Evolutionary conservation across 2,329 filamentous ascomycete species (phyloP).

Genomic region (Cryphonectria naterciae): DNA sequence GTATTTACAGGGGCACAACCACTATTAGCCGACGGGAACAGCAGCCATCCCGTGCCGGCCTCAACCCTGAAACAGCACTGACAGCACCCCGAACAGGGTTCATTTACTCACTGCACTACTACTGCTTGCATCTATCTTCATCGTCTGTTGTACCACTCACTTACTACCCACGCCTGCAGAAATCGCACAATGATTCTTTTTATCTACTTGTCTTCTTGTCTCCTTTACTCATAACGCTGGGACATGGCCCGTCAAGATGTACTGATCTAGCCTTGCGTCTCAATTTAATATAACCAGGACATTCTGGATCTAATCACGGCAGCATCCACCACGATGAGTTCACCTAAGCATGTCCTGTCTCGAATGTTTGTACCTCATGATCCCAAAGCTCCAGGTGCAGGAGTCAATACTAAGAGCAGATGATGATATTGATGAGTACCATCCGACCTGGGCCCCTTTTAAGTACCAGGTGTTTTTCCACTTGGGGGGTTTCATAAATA

Average conservation of each 20-base stretch:
- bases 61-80: not conserved
- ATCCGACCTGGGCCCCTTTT: not conserved
- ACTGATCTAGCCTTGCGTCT: not conserved
- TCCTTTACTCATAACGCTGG: not conserved
- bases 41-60: not conserved
- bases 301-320: not conserved
- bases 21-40: constrained; percentile 10
- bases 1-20: not conserved
- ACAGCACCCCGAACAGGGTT: too few species aligned
- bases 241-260: not conserved
- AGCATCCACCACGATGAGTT: not conserved
- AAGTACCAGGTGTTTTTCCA: not conserved
- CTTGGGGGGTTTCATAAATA: not conserved
- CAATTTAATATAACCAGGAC: too few species aligned
- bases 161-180: not conserved
- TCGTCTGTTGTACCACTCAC: not conserved
- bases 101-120: not conserved
- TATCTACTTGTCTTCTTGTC: not conserved
- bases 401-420: not conserved
- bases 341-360: not conserved
- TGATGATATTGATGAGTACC: not conserved
- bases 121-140: too few species aligned
- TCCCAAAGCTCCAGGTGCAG: not conserved
- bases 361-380: not conserved
- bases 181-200: not conserved